Conservation (phyloP, 2,329 filamentous ascomycete genomes). For the Curvularia spicifera region DNA sequence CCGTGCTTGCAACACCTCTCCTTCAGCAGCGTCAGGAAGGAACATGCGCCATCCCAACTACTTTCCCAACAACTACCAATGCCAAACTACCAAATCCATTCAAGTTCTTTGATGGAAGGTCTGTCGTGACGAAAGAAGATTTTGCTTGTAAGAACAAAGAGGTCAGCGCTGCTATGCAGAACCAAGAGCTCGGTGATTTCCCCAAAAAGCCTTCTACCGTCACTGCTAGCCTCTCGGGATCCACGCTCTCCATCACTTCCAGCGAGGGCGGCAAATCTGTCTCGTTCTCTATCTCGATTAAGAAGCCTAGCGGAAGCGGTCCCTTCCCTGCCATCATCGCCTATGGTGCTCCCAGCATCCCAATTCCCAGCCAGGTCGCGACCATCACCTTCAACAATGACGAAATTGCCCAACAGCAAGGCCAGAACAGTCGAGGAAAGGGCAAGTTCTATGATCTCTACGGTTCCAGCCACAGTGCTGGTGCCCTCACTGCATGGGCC, state of each 20-base stretch:
- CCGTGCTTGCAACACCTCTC: constrained; percentile 38
- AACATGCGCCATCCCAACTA: constrained; percentile 39
- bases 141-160: constrained; percentile 49
- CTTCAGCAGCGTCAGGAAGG: constrained; percentile 40
- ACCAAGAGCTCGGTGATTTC: constrained; percentile 48
- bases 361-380: constrained; percentile 61
- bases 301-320: constrained; percentile 52
- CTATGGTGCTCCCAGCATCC: constrained; percentile 62
- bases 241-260: constrained; percentile 45
- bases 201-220: constrained; percentile 46
- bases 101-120: constrained; percentile 46
- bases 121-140: constrained; percentile 44
- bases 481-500: constrained; percentile 67
- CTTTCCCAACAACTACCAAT: constrained; percentile 39
- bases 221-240: constrained; percentile 41
- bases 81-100: constrained; percentile 50
- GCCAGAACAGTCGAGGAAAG: constrained; percentile 57
- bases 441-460: constrained; percentile 67
- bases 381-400: constrained; percentile 67
- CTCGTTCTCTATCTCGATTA: constrained; percentile 47
- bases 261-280: constrained; percentile 45
- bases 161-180: constrained; percentile 45
- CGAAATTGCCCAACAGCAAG: constrained; percentile 60
- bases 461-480: constrained; percentile 61
- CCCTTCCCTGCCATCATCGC: constrained; percentile 65